A percentile compares a stretch with the other conserved stretches of the same genome.
Evolutionary conservation across 1,139 yeast genomes (phyloP).

Genomic region (Pichia terricola): DNA sequence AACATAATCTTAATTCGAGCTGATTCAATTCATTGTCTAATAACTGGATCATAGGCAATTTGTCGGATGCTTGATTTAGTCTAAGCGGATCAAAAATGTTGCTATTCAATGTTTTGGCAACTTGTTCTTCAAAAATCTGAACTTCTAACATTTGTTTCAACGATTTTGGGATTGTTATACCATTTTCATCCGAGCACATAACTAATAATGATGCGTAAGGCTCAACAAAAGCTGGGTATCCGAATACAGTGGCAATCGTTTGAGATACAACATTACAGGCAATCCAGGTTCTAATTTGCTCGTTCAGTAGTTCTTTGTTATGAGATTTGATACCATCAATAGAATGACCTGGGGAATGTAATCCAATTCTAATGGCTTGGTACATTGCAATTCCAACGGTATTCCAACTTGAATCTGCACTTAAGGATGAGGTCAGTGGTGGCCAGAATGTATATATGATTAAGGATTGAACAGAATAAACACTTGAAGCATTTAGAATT

Average conservation of each 20-base stretch:
- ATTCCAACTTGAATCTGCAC: slow-evolving; percentile 94
- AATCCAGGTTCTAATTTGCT: slow-evolving; percentile 88
- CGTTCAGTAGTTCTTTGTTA: slow-evolving; percentile 44
- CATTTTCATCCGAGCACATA: slow-evolving; percentile 28
- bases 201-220: slow-evolving; percentile 67
- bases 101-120: slow-evolving; percentile 66
- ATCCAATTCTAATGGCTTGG: slow-evolving; percentile 84
- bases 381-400: slow-evolving; percentile 87
- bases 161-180: slow-evolving; percentile 42
- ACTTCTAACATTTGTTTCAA: slow-evolving; percentile 71
- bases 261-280: slow-evolving; percentile 85
- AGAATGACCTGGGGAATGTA: slow-evolving; percentile 68
- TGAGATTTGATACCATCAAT: slow-evolving; percentile 32
- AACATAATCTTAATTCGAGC: slow-evolving; percentile 44
- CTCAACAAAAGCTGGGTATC: slow-evolving; percentile 86
- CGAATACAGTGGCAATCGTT: slow-evolving; percentile 83
- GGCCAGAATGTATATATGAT: slow-evolving; percentile 90
- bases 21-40: slow-evolving; percentile 66
- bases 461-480: slow-evolving; percentile 89
- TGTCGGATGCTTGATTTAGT: slow-evolving; percentile 54
- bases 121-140: slow-evolving; percentile 78
- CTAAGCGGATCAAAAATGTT: slow-evolving; percentile 64
- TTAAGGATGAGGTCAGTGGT: slow-evolving; percentile 82
- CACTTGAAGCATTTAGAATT: slow-evolving; percentile 80
- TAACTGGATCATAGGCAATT: slow-evolving; percentile 64